Percentiles rank a stretch among this genome's conserved stretches.
Evolutionary conservation across 768 basidiomycete genomes (phyloP).

Genomic region (Tremella fuciformis): DNA sequence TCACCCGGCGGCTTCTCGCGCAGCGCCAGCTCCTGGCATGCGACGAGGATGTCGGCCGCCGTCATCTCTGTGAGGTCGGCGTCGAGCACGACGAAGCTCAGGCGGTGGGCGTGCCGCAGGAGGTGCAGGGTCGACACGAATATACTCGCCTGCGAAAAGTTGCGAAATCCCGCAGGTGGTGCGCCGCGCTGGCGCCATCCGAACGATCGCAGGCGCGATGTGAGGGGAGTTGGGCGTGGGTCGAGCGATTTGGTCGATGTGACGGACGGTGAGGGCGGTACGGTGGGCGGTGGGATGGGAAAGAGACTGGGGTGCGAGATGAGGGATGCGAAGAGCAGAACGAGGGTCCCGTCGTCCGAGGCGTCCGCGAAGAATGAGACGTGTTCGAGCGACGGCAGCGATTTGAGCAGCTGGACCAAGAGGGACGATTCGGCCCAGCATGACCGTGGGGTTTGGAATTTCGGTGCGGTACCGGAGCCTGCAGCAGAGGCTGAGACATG

Average conservation of each 20-base stretch:
- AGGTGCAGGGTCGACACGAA: constrained; percentile 46
- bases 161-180: constrained; percentile 34
- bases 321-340: constrained; percentile 34
- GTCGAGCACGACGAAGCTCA: constrained; percentile 45
- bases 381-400: constrained; percentile 42
- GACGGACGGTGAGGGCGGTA: constrained; percentile 20
- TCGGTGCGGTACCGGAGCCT: neutral
- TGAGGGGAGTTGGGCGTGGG: constrained; percentile 20
- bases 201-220: constrained; percentile 36
- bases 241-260: constrained; percentile 16
- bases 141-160: constrained; percentile 39
- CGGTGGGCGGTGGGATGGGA: constrained; percentile 27
- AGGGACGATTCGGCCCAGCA: constrained; percentile 45
- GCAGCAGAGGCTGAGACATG: neutral
- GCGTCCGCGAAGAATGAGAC: constrained; percentile 50
- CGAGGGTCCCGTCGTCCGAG: constrained; percentile 46
- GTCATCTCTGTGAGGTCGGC: constrained; percentile 46
- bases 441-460: constrained; percentile 17
- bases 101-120: constrained; percentile 36
- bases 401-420: constrained; percentile 32
- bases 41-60: constrained; percentile 29
- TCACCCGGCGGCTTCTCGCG: constrained; percentile 34
- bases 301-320: constrained; percentile 39
- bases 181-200: constrained; percentile 48
- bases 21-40: constrained; percentile 29